Evolutionary conservation across 1,284 basidiomycete species (phyloP), one percentile per base, ranked within the genome.

Genomic region (Melampsora abietis-canadensis): DNA sequence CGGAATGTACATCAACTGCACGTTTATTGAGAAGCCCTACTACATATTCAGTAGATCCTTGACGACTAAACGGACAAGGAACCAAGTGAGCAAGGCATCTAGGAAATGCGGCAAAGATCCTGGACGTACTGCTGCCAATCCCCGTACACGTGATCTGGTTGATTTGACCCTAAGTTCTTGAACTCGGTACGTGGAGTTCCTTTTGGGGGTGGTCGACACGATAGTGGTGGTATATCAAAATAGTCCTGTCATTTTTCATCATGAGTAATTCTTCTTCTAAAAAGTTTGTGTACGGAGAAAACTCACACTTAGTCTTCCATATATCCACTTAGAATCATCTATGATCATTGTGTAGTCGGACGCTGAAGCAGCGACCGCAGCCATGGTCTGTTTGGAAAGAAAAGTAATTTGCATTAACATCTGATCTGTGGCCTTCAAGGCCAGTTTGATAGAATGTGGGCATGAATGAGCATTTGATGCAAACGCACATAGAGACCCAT

Each of bases 151-250:
- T 54, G 51, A 27, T 54, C 24, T n/a, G n/a, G 6, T 54, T 54
- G 51, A 27, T 54, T 27, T 27, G 24, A n/a, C 4, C 24, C 24
- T n/a, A 27, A 6, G 51, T 54, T 54, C 14, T 54, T n/a, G 12
- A 14, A 54, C 4, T 4, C n/a, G 19, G 51, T n/a, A n/a, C 51
- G 19, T 54, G 19, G n/a, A 6, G 24, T 54, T 1, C 21, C 24
- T 54, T 54, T 14, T 12, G 51, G 14, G 6, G 51, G 51, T 54
- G 51, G 51, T 27, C 24, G 51, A 54, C 51, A 54, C 14, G 51
- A 19, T 27, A n/a, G 24, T 54, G 51, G 51, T 54, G 51, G 51
- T 27, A 54, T 54, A 27, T 54, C 51, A n/a, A 54, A 54, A 54
- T 21, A 54, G 24, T 54, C 51, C 51, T 54, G 17, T 21, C 19